These are phyloP conservation scores for Kazachstania kunashirensis DNA, from an alignment of 805 yeast species.

Conservation along the genomic window DNA sequence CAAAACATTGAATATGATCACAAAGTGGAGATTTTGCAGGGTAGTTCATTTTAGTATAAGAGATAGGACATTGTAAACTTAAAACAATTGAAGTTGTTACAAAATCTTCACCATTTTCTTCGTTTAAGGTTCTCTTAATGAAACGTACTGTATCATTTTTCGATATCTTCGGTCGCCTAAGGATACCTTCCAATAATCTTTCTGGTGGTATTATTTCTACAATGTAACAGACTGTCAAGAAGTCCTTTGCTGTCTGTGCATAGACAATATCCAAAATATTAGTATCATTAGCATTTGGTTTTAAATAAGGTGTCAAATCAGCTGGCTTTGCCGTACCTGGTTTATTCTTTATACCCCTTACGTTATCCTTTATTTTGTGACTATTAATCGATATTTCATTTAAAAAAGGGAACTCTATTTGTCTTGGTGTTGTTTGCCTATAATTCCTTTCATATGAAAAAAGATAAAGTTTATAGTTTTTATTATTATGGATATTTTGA, in stretches of 20 bases:
- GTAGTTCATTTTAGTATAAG: conserved; percentile 54
- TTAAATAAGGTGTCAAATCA: conserved; percentile 47
- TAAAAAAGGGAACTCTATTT: conserved; percentile 67
- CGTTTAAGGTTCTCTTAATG: conserved; percentile 32
- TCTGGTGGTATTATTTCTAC: conserved; percentile 40
- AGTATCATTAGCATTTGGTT: conserved; percentile 12
- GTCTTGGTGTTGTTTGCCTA: conserved; percentile 42
- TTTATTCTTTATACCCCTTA: conserved; percentile 64
- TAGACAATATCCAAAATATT: conserved; percentile 45
- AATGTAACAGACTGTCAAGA: conserved; percentile 43
- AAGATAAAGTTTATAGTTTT: conserved; percentile 40
- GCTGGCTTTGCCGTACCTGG: conserved; percentile 77
- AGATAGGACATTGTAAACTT: conserved; percentile 69
- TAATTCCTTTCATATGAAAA: conserved; percentile 38
- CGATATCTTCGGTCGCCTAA: conserved; percentile 42
- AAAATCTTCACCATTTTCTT: conserved; percentile 54
- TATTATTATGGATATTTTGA: conserved; percentile 26
- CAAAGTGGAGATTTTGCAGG: conserved; percentile 70
- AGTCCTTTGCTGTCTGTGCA: conserved; percentile 43
- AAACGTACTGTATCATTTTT: conserved; percentile 40
- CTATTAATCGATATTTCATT: conserved; percentile 57
- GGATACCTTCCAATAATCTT: conserved; percentile 31
- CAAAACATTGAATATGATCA: conserved; percentile 81
- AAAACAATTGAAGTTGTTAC: conserved; percentile 56
- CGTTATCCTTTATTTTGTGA: conserved; percentile 37